phyloP scores from a whole-genome alignment of 768 basidiomycete genomes.

The Trametopsis cervina region DNA sequence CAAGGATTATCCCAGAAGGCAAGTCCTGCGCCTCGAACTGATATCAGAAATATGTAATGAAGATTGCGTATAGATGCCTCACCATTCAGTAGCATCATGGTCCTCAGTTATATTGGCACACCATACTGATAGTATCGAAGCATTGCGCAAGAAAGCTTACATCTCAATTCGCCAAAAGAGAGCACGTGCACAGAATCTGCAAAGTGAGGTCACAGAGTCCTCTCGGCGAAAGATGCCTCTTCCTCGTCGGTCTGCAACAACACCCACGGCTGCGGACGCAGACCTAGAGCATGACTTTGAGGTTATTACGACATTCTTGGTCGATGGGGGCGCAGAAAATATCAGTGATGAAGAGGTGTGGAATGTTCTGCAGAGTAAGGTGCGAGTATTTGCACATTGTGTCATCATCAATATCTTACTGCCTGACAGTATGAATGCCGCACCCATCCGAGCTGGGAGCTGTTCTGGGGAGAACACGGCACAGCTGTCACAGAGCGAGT shows the following conservation, averaged over 20 bases:
- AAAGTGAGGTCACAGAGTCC: background rate
- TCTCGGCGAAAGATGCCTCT: slow-evolving; percentile 4
- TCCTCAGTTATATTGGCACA: slow-evolving; percentile 25
- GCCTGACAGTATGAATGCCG: background rate
- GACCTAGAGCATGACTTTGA: slow-evolving; percentile 37
- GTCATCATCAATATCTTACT: background rate
- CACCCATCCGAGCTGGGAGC: background rate
- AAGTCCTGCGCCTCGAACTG: slow-evolving; percentile 15
- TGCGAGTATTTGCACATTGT: background rate
- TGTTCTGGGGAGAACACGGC: background rate
- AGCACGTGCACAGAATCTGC: background rate
- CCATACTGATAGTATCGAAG: slow-evolving; percentile 35
- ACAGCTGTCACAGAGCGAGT: background rate
- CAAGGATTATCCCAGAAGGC: background rate
- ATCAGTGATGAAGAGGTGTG: slow-evolving; percentile 45
- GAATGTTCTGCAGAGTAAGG: slow-evolving; percentile 32
- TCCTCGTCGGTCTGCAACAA: background rate
- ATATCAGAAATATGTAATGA: slow-evolving; percentile 34
- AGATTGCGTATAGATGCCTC: slow-evolving; percentile 45
- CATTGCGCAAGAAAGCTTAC: slow-evolving; percentile 40
- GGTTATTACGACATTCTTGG: slow-evolving; percentile 48
- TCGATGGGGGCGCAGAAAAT: slow-evolving; percentile 41
- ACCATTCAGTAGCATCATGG: slow-evolving; percentile 52
- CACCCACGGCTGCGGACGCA: background rate
- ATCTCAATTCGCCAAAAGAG: slow-evolving; percentile 41